Base-by-base conservation (phyloP, 2,329 filamentous ascomycete species). In the Cladophialophora psammophila region DNA sequence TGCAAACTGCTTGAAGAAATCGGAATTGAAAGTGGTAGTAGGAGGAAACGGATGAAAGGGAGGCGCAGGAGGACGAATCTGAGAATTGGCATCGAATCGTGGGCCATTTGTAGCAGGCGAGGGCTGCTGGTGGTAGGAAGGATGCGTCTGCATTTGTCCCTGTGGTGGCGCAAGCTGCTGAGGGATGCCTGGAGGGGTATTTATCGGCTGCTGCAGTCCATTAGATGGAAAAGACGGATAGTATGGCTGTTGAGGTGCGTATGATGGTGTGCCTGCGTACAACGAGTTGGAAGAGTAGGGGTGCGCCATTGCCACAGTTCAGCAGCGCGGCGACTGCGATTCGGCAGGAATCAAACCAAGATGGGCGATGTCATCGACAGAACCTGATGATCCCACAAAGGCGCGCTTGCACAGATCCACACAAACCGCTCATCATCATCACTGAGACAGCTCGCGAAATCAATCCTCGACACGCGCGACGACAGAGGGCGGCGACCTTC, bases 231-330 rank as follows among this genome's bases (percentile, higher is more conserved):
- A 71, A 34, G 75, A 71, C 20, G 64, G 55, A 53, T 72, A 74
- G 59, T 74, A 74, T 20, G 59, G 32, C 10, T 75, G 72, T 62
- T 75, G 72, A 40, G 73, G 70, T 20, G 75, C 69, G 12, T 75
- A 68, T 66, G 75, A 73, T 18, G 76, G 65, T 59, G 72, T 60
- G 69, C 72, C 50, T 71, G 65, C 64, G 59, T 72, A 67, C 52
- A 75, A 69, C 62, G 75, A 73, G 50, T 72, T 72, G n/a, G 74
- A 72, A 72, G 76, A 74, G 77, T 77, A 81, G 70, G 77, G 78
- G 56, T 74, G 76, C 56, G 76, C 72, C 65, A 80, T 77, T 67
- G 72, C 74, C 57, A 74, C 71, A 65, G 52, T 40, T 18, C 48
- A 57, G 59, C 53, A 36, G 55, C 32, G 42, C 26, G 45, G n/a